Evolutionary conservation across 768 basidiomycete genomes (phyloP).

Genomic region (Hydnum rufescens): DNA sequence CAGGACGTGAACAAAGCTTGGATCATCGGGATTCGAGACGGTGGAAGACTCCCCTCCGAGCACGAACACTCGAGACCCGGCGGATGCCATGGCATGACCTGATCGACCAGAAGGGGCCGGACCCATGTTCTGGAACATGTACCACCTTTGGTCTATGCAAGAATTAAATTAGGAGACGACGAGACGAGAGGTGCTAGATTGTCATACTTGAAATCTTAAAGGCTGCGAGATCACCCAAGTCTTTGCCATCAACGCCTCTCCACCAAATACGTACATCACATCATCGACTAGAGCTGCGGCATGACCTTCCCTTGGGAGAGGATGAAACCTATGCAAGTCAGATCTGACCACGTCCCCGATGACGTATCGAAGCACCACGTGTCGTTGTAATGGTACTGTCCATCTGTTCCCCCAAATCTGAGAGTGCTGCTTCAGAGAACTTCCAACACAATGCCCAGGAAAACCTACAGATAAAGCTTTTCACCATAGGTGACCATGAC

Average conservation of each 20-base stretch:
- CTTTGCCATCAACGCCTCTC: slow-evolving; percentile 93
- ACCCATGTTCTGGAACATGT: slow-evolving; percentile 99
- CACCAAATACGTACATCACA: slow-evolving; percentile 95
- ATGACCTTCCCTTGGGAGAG: slow-evolving; percentile 88
- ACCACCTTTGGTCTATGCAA: slow-evolving; percentile 80
- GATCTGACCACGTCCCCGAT: slow-evolving; percentile 69
- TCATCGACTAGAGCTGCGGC: slow-evolving; percentile 93
- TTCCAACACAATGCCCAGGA: slow-evolving; percentile 4
- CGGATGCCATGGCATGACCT: slow-evolving; percentile 95
- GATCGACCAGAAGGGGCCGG: slow-evolving; percentile 81
- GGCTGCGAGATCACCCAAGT: slow-evolving; percentile 81
- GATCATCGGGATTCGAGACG: slow-evolving; percentile 55
- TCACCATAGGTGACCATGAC: slow-evolving; percentile 67
- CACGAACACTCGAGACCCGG: slow-evolving; percentile 75
- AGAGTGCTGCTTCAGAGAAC: background rate
- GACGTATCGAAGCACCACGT: slow-evolving; percentile 86
- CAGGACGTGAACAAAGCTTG: slow-evolving; percentile 66
- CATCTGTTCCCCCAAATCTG: slow-evolving; percentile 95
- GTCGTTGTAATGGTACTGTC: slow-evolving; percentile 98
- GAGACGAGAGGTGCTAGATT: background rate
- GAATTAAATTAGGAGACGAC: background rate
- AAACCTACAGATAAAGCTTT: slow-evolving; percentile 59
- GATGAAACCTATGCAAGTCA: slow-evolving; percentile 96
- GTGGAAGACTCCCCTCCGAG: slow-evolving; percentile 86
- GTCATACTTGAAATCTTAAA: slow-evolving; percentile 94